Percentiles rank a stretch among this genome's conserved stretches.
Evolutionary conservation across 2,329 filamentous ascomycete species (phyloP).

Genomic region (Fusarium redolens): DNA sequence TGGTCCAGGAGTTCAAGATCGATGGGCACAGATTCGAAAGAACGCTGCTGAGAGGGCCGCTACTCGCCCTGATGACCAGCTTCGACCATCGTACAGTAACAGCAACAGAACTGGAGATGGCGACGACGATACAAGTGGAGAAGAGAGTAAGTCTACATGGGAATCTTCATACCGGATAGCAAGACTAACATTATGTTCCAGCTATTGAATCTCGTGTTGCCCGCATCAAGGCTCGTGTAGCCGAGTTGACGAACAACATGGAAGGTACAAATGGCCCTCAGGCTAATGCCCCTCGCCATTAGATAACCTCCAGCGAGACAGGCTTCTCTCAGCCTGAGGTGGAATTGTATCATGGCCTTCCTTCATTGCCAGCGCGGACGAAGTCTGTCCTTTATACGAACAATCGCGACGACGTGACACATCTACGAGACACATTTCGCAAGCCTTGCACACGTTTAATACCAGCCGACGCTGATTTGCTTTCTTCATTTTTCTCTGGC

Average conservation of each 20-base stretch:
- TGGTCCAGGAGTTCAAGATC: constrained; percentile 67
- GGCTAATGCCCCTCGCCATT: constrained; percentile 33
- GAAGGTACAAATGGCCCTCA: constrained; percentile 63
- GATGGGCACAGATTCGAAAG: constrained; percentile 96
- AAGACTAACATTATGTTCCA: constrained; percentile 53
- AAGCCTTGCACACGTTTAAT: constrained; percentile 41
- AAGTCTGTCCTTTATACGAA: constrained; percentile 28
- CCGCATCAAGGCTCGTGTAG: constrained; percentile 96
- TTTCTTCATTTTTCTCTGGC: constrained; percentile 39
- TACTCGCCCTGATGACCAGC: constrained; percentile 73
- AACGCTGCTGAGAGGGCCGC: constrained; percentile 88
- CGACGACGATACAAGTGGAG: constrained; percentile 91
- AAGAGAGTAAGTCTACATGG: constrained; percentile 80
- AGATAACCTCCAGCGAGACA: constrained; percentile 1
- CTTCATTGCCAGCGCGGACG: constrained; percentile 12
- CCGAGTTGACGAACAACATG: constrained; percentile 90
- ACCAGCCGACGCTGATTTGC: constrained; percentile 39
- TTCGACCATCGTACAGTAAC: constrained; percentile 66
- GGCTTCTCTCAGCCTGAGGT: not conserved
- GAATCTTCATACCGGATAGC: not conserved
- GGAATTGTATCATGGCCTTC: constrained; percentile 16
- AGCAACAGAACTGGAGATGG: constrained; percentile 69
- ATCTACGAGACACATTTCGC: constrained; percentile 40
- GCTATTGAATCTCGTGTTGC: constrained; percentile 97
- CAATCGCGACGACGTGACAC: constrained; percentile 27